A percentile compares a stretch with the other conserved stretches of the same genome.
Evolutionary conservation across 2,329 filamentous ascomycete species (phyloP).

Genomic region (Chalaropsis ovoidea): DNA sequence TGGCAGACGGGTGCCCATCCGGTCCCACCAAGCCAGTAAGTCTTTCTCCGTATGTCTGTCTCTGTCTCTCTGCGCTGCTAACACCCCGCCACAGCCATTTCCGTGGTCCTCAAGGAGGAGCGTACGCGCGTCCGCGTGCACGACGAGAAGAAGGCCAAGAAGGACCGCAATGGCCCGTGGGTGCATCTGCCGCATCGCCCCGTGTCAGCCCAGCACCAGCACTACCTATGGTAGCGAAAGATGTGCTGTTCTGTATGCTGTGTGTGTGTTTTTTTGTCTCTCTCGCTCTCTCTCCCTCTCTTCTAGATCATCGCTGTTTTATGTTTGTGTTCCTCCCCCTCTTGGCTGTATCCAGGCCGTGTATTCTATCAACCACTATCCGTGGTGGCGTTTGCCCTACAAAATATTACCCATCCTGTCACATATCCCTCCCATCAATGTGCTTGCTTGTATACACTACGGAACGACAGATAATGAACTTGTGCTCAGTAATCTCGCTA

Average conservation of each 20-base stretch:
- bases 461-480: slow-evolving; percentile 10
- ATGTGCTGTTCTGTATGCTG: neutral
- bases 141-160: slow-evolving; percentile 66
- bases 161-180: slow-evolving; percentile 69
- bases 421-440: neutral
- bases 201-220: slow-evolving; percentile 73
- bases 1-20: slow-evolving; percentile 57
- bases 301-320: neutral
- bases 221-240: slow-evolving; percentile 72
- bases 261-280: neutral
- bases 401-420: neutral
- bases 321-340: neutral
- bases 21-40: slow-evolving; percentile 65
- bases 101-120: slow-evolving; percentile 83
- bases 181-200: slow-evolving; percentile 77
- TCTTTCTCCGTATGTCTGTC: slow-evolving; percentile 29
- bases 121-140: slow-evolving; percentile 74
- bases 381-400: neutral
- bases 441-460: slow-evolving; percentile 12
- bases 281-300: neutral
- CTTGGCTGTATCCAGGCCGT: slow-evolving; percentile 4
- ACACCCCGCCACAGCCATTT: slow-evolving; percentile 49
- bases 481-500: slow-evolving; percentile 12
- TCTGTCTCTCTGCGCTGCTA: slow-evolving; percentile 23
- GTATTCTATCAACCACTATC: slow-evolving; percentile 18